A percentile compares a stretch with the other conserved stretches of the same genome.
These are phyloP conservation scores for Coffea humblotiana DNA, from an alignment of 305 asterid genomes.

Conservation along the genomic window DNA sequence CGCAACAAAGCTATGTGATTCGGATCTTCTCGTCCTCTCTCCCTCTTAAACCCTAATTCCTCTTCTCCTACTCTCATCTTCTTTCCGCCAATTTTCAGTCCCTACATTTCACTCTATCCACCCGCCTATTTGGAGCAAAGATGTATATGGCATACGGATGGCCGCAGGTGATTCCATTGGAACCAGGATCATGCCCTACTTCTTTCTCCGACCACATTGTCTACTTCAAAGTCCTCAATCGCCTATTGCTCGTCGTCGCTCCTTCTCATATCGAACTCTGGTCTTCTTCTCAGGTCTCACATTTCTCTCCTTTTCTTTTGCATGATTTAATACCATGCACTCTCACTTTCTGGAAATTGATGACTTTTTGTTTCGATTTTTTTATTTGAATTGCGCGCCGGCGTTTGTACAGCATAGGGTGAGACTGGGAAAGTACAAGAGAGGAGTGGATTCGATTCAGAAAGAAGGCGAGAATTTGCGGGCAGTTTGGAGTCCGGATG, in stretches of 20 bases:
- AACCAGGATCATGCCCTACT: slow-evolving; percentile 56
- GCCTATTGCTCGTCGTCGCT: slow-evolving; percentile 77
- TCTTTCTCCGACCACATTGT: slow-evolving; percentile 57
- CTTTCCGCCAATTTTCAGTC: slow-evolving; percentile 16
- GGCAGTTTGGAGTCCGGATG: slow-evolving; percentile 94
- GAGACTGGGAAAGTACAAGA: slow-evolving; percentile 88
- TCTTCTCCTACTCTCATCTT: slow-evolving; percentile 1
- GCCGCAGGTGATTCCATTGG: slow-evolving; percentile 99
- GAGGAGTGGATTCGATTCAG: slow-evolving; percentile 61
- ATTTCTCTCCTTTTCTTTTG: background rate
- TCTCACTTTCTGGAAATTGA: background rate
- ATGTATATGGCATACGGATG: slow-evolving; percentile 99
- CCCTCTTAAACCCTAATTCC: slow-evolving; percentile 31
- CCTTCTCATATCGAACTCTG: slow-evolving; percentile 92
- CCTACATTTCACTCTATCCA: background rate
- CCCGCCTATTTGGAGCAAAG: slow-evolving; percentile 32
- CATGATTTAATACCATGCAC: background rate
- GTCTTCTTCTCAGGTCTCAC: slow-evolving; percentile 85
- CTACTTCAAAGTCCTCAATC: slow-evolving; percentile 72
- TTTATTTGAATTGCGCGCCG: background rate
- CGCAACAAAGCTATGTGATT: slow-evolving; percentile 18
- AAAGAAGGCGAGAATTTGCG: slow-evolving; percentile 84
- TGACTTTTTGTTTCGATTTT: background rate
- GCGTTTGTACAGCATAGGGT: slow-evolving; percentile 73
- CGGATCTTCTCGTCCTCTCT: slow-evolving; percentile 25